Percentiles rank a stretch among this genome's conserved stretches.
Evolutionary conservation across 108 stramenopile genomes (phyloP).

Genomic region (Cyclotella cryptica): DNA sequence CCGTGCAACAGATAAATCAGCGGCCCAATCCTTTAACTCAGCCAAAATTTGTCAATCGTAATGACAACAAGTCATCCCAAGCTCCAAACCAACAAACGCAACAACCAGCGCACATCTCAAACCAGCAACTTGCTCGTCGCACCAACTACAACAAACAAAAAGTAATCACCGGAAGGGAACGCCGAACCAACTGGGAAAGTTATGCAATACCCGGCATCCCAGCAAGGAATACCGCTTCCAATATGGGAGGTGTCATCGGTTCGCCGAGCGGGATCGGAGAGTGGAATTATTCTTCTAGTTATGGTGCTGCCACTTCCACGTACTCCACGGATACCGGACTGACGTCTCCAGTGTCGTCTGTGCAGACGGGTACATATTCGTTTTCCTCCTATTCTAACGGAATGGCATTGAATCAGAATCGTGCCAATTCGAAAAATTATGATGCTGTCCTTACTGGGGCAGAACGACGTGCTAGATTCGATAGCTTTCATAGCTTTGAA

Average conservation of each 20-base stretch:
- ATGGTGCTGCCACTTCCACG: conserved; percentile 9
- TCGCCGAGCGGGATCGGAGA: neutral
- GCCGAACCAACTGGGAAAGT: conserved; percentile 1
- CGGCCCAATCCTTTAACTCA: too few species aligned
- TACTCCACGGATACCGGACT: neutral
- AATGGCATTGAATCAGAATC: too few species aligned
- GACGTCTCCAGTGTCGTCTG: neutral
- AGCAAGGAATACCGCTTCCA: neutral
- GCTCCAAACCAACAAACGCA: neutral
- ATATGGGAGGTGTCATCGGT: conserved; percentile 1
- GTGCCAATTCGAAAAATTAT: too few species aligned
- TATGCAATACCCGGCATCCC: neutral
- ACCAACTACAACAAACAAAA: neutral
- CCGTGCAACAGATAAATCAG: too few species aligned
- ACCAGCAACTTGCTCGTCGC: neutral
- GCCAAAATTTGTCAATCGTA: too few species aligned
- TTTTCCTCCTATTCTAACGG: neutral
- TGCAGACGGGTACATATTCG: neutral
- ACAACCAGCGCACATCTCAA: neutral
- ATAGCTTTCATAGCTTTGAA: conserved; percentile 13
- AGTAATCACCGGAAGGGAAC: conserved; percentile 7
- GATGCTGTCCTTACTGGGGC: conserved; percentile 9
- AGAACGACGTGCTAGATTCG: conserved; percentile 10
- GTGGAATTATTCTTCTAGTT: neutral
- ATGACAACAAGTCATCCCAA: too few species aligned